Evolutionary conservation across 345 rosid species (phyloP).

Genomic region (Syzygium grande): DNA sequence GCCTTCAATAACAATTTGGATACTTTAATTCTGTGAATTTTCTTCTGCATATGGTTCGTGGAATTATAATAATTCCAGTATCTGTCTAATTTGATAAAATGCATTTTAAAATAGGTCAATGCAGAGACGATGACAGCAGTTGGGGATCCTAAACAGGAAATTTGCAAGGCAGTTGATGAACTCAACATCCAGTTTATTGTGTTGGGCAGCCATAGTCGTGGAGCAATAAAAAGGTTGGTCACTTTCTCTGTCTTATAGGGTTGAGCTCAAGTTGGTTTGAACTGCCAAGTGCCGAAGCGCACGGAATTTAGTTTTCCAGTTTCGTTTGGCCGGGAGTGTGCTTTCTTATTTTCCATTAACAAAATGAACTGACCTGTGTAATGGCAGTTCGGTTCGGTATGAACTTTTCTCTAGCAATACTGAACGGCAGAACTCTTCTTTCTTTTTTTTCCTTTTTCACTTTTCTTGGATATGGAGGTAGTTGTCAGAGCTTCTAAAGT

Average conservation of each 20-base stretch:
- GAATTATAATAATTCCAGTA: neutral
- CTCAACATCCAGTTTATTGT: slow-evolving; percentile 32
- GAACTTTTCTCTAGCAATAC: neutral
- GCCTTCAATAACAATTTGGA: neutral
- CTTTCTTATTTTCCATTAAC: neutral
- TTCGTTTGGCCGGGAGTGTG: neutral
- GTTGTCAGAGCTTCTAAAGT: neutral
- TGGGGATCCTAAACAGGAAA: slow-evolving; percentile 39
- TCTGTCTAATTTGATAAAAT: neutral
- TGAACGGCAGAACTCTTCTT: neutral
- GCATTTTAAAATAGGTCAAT: slow-evolving; percentile 24
- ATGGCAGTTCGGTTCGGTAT: neutral
- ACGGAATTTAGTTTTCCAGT: neutral
- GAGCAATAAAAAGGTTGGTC: slow-evolving; percentile 45
- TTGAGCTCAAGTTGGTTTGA: neutral
- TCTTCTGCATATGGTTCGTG: neutral
- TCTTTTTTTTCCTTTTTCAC: neutral
- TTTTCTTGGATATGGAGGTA: neutral
- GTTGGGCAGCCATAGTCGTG: slow-evolving; percentile 46
- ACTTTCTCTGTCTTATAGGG: neutral
- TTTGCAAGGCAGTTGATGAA: slow-evolving; percentile 42
- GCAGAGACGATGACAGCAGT: slow-evolving; percentile 33
- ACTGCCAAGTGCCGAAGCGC: neutral
- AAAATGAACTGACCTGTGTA: neutral
- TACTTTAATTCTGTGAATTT: neutral